phyloP scores from a whole-genome alignment of 2,329 filamentous ascomycete species.

The Metarhizium brunneum region DNA sequence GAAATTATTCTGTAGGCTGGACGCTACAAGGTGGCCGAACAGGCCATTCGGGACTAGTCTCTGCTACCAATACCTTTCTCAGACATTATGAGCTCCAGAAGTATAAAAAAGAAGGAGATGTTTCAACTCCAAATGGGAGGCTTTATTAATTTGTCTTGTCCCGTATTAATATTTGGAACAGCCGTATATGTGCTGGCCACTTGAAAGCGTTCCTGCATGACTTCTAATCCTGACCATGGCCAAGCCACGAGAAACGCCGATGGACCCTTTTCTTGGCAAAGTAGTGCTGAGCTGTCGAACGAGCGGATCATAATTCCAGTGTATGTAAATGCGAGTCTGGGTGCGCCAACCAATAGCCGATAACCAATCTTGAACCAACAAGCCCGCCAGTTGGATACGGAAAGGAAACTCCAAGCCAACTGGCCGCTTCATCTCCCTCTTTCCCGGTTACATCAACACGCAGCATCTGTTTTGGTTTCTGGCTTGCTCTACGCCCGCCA shows the following conservation, averaged over 20 bases:
- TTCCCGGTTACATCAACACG: constrained; percentile 47
- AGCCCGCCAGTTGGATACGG: neutral
- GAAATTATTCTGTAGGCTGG: neutral
- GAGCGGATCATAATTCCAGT: neutral
- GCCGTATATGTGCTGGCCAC: neutral
- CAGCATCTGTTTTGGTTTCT: constrained; percentile 79
- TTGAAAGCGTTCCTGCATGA: neutral
- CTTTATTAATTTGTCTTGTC: constrained; percentile 1
- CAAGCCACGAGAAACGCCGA: neutral
- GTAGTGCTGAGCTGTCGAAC: neutral
- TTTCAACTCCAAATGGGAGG: neutral
- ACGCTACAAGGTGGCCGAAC: neutral
- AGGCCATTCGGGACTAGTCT: neutral
- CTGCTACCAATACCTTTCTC: neutral
- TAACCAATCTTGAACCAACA: neutral
- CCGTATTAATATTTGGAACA: neutral
- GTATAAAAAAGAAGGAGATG: neutral
- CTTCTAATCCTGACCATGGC: neutral
- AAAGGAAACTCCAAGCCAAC: neutral
- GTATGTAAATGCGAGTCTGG: neutral
- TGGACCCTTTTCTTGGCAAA: neutral
- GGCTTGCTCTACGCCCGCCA: constrained; percentile 45
- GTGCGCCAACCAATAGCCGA: neutral
- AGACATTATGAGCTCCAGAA: neutral
- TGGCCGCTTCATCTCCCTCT: neutral